Evolutionary conservation across 176 grass and related monocot species (phyloP), one percentile per base, ranked within the genome.

Genomic region (Aegilops longissima): DNA sequence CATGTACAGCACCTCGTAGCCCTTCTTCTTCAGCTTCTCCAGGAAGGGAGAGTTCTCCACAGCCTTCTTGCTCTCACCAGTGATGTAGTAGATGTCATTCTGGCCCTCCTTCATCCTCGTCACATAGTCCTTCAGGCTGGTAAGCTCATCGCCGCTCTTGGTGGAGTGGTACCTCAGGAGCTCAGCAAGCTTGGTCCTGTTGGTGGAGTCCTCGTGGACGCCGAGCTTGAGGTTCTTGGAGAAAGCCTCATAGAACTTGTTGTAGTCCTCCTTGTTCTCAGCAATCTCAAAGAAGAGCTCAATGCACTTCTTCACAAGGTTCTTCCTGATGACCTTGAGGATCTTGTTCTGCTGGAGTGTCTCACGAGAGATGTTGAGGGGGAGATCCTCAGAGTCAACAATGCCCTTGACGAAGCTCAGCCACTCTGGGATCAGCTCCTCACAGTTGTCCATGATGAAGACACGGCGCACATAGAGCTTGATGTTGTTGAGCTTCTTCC

Each of bases 101-200:
- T 99, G 94, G n/a, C 97, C 89, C 85, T 99, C 97, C 92, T 99
- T 99, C 97, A 99, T 99, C 89, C 97, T 90, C 5, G 97, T 96
- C 44, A 99, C 97, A 0, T 96, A 99, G 79, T 99, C 97, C 92
- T 99, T 99, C 6, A 99, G 89, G 88, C 97, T 99, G 2, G 97
- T 99, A 87, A 96, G n/a, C 86, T 99, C 97, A 30, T 99, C 97
- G 1, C 97, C 97, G 0, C 97, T 99, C 90, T 99, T 99, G 52
- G 97, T 99, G 8, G 94, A 99, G 87, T 99, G 94, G 72, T 93
- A 99, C 82, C 94, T 94, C 82, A 99, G 82, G 12, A 99, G 85
- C 74, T 99, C 94, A 30, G 94, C 94, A 38, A 99, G 83, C 87
- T 99, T 99, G 12, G n/a, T 70, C 72, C 94, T 99, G 85, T 99